Evolutionary conservation across 2,329 filamentous ascomycete genomes (phyloP).

Genomic region (Fusarium citri): DNA sequence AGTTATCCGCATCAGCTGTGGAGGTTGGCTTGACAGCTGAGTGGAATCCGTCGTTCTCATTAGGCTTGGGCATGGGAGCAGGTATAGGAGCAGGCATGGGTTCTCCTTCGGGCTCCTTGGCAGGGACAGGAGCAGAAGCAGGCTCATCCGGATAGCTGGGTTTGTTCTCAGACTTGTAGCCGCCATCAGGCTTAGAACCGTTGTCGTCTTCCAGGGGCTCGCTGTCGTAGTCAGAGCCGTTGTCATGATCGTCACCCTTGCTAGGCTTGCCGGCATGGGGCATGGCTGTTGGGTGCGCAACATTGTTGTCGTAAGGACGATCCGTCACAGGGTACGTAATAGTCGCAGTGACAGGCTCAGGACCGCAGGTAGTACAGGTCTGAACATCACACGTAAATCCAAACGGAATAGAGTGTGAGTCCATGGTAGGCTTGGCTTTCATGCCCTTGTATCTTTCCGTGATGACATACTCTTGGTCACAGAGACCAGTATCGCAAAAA

Average conservation of each 20-base stretch:
- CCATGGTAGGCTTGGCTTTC: constrained; percentile 15
- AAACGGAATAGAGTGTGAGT: constrained; percentile 15
- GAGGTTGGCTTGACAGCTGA: constrained; percentile 14
- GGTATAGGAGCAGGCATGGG: neutral
- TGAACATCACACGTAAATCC: constrained; percentile 34
- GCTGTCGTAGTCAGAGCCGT: neutral
- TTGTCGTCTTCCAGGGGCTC: neutral
- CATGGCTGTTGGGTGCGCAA: constrained; percentile 1
- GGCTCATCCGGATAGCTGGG: neutral
- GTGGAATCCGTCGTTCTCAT: neutral
- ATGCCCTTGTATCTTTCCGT: constrained; percentile 31
- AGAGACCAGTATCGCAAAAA: constrained; percentile 28
- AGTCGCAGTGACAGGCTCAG: constrained; percentile 26
- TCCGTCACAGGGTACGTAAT: constrained; percentile 29
- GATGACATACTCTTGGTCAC: constrained; percentile 27
- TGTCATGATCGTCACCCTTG: neutral
- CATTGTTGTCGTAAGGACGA: constrained; percentile 53
- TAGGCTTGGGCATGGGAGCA: neutral
- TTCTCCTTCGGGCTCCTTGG: neutral
- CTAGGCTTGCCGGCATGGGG: neutral
- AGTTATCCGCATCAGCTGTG: neutral
- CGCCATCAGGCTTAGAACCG: neutral
- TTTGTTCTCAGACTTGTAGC: neutral
- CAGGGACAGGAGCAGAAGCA: neutral
- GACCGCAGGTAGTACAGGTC: constrained; percentile 26